A percentile compares a stretch with the other conserved stretches of the same genome.
Conservation (phyloP, 2,329 filamentous ascomycete species). For the Elsinoe perseae region DNA sequence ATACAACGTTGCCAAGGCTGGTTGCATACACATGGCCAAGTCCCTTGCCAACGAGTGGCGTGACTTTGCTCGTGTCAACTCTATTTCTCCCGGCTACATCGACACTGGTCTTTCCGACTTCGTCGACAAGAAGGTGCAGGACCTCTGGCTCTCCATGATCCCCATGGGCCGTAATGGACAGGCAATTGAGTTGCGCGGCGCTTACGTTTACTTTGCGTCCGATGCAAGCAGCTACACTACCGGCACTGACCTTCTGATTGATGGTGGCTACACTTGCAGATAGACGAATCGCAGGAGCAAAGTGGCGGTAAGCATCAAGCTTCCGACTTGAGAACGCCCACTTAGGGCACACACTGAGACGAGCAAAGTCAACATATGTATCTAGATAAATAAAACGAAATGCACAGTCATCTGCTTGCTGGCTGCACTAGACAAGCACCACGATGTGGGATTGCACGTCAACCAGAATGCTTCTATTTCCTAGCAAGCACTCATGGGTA, state of each 20-base stretch:
- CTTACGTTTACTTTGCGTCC: conserved; percentile 48
- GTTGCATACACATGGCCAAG: conserved; percentile 56
- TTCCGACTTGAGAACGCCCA: background rate
- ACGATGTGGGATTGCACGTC: no score
- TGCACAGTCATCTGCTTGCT: conserved; percentile 5
- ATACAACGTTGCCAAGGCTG: conserved; percentile 61
- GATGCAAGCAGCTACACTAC: conserved; percentile 47
- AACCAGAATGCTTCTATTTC: no score
- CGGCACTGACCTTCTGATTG: conserved; percentile 44
- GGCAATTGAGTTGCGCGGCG: conserved; percentile 58
- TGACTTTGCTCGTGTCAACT: conserved; percentile 61
- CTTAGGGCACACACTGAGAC: background rate
- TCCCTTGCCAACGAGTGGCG: conserved; percentile 63
- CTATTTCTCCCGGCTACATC: conserved; percentile 61
- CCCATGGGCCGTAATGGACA: conserved; percentile 54
- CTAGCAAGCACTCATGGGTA: no score
- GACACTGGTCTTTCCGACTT: conserved; percentile 61
- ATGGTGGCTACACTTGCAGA: conserved; percentile 39
- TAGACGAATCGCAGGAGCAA: conserved; percentile 7
- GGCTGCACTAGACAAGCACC: no score
- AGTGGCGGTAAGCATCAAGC: background rate
- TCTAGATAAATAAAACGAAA: conserved; percentile 6
- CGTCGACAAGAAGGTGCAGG: conserved; percentile 50
- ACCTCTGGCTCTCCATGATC: conserved; percentile 54
- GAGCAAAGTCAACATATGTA: conserved; percentile 12